Percentiles rank a stretch among this genome's conserved stretches.
These are phyloP conservation scores for Aspergillus olivimuriae DNA, from an alignment of 495 filamentous ascomycete genomes.

Conservation along the genomic window DNA sequence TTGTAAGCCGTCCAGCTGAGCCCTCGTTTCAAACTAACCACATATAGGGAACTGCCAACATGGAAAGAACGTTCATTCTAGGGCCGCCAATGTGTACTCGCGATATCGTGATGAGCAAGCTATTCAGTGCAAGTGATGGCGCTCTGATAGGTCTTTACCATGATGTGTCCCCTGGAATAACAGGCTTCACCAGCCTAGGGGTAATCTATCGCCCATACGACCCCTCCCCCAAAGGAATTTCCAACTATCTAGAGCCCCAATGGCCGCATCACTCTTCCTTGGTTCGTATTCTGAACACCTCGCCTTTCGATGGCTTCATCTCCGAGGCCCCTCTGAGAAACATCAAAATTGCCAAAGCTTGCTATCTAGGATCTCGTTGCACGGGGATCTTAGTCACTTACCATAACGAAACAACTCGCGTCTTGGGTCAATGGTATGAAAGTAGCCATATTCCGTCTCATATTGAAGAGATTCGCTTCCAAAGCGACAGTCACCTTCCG, in stretches of 20 bases:
- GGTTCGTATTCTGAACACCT: not conserved
- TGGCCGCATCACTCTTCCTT: not conserved
- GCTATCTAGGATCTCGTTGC: conserved; percentile 2
- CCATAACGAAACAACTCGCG: not conserved
- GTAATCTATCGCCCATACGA: not conserved
- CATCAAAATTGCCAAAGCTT: not conserved
- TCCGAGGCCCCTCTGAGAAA: not conserved
- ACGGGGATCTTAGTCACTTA: not conserved
- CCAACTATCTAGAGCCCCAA: not conserved
- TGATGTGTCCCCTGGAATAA: not conserved
- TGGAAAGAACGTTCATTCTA: not conserved
- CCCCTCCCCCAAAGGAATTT: not conserved
- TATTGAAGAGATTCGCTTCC: not conserved
- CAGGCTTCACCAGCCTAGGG: not conserved
- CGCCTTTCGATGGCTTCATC: not conserved
- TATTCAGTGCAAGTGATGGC: not conserved
- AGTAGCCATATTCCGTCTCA: not conserved
- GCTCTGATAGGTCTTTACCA: not conserved
- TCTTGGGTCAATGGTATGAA: conserved; percentile 3
- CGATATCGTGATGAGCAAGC: not conserved
- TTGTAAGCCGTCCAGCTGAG: not conserved
- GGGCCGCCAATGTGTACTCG: not conserved
- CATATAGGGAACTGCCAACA: not conserved
- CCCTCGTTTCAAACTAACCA: not conserved
- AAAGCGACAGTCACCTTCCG: not conserved